These are phyloP conservation scores for Halophytophthora polymorphica DNA, from an alignment of 352 stramenopile genomes.

Conservation along the genomic window DNA sequence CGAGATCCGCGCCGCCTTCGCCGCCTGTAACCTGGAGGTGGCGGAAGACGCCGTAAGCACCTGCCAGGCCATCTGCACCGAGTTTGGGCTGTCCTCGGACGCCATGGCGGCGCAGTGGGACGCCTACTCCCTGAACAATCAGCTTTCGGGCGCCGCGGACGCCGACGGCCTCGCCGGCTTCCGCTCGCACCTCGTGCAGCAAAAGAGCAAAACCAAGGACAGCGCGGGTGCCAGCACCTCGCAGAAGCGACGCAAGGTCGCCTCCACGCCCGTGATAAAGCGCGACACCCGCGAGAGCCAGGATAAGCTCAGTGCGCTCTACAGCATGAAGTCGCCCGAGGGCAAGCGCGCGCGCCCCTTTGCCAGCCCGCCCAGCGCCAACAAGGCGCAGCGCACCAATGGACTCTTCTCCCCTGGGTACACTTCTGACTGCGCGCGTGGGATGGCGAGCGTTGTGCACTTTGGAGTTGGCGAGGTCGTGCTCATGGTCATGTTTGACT, in stretches of 20 bases:
- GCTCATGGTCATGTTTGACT: not conserved
- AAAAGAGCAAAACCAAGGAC: slow-evolving; percentile 49
- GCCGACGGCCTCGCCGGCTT: slow-evolving; percentile 64
- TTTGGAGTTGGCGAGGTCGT: not conserved
- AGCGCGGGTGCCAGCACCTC: slow-evolving; percentile 1
- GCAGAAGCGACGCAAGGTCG: slow-evolving; percentile 61
- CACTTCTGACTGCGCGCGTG: slow-evolving; percentile 1
- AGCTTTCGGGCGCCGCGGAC: slow-evolving; percentile 53
- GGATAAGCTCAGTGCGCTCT: slow-evolving; percentile 61
- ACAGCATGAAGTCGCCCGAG: slow-evolving; percentile 73
- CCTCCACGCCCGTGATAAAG: slow-evolving; percentile 61
- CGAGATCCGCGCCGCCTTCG: slow-evolving; percentile 69
- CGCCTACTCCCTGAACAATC: slow-evolving; percentile 85
- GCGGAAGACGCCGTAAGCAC: slow-evolving; percentile 57
- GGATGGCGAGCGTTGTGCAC: not conserved
- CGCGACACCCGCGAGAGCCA: slow-evolving; percentile 49
- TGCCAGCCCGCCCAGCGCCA: slow-evolving; percentile 42
- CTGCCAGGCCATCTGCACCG: slow-evolving; percentile 66
- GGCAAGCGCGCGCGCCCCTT: slow-evolving; percentile 68
- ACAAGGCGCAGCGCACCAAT: slow-evolving; percentile 69
- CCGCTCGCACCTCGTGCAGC: slow-evolving; percentile 64
- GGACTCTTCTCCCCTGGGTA: slow-evolving; percentile 72
- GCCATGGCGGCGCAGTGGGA: slow-evolving; percentile 81
- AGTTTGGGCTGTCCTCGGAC: slow-evolving; percentile 77
- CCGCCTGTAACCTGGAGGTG: slow-evolving; percentile 72